Base-by-base conservation (phyloP, 768 basidiomycete genomes). In the Lactarius sp. region DNA sequence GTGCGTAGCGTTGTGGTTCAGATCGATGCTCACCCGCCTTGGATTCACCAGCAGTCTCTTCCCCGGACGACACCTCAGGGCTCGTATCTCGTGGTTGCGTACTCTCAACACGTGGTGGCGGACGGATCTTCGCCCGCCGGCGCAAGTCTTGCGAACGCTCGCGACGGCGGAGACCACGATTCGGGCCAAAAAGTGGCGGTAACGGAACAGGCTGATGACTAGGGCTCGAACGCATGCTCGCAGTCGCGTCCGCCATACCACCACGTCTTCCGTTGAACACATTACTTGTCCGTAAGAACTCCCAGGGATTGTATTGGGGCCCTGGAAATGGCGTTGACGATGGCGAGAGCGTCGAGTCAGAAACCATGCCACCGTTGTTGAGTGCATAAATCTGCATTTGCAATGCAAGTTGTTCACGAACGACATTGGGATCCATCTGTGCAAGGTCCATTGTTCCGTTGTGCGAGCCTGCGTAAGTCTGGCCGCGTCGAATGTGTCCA, bases 51-150 rank as follows among this genome's bases (percentile, higher is more conserved):
- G 88, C 88, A 1, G 87, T 90, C 73, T 90, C 88, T 71, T 92
- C 90, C 1, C 88, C 88, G 18, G 83, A 85, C 10, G 85, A 86
- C 51, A 83, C 80, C 75, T 91, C 90, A 0, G 88, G 89, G 66
- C 86, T 90, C 12, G 89, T 91, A 67, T 92, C 90, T 47, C 89
- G 76, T 7, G 90, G 89, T 69, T 91, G 88, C 0, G 90, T 92
- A 68, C 88, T 91, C 69, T 90, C 87, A 18, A 92, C 90, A 13
- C 90, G 79, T 10, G 87, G 88, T 1, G 90, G 90, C 1, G 85
- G 86, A 70, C 85, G 85, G 41, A 85, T 74, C 56, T 78, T 73
- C 42, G 58, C 37, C 33, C 61, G 42, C 47, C 37, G 60, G 12
- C 76, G 72, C 20, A 80, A 62, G 62, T 78, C 78, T 9, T 64